Evolutionary conservation across 1,139 yeast species (phyloP), one percentile per base, ranked within the genome.

Genomic region (Saccharomyces hybrid): DNA sequence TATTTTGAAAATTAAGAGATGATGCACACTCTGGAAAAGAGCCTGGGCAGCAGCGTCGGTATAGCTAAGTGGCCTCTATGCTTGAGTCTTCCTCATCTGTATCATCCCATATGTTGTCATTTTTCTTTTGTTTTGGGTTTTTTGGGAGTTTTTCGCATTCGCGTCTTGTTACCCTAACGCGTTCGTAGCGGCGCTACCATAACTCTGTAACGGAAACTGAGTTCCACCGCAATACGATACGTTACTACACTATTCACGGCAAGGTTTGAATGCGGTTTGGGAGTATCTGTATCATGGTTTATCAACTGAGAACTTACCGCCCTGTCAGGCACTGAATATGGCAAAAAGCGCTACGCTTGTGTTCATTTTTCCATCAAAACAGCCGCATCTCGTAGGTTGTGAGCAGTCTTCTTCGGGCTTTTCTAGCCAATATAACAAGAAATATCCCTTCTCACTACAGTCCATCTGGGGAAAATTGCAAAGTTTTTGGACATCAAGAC

Each of bases 71-170:
- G 44, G n/a, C 8, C n/a, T 14, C 14, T 8, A 9, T 2, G n/a
- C 44, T 38, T 2, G 14, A 11, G 16, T 19, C 44, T 38, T 16
- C 42, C 19, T 38, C 44, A 16, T 38, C 44, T 16, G 44, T 19
- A 38, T 38, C 44, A 11, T 38, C 19, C 12, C 19, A 38, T 4
- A 38, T 38, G 44, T 38, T 38, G 44, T 38, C 44, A 38, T 9
- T 38, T 38, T 24, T 38, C 12, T 12, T 38, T 38, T 38, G 44
- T 38, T 38, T 38, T 38, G 44, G 26, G n/a, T 38, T 38, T 38
- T 38, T 19, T 38, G 24, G 44, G 44, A 38, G 44, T 38, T 38
- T 38, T 38, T 38, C 44, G 44, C 44, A 38, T 38, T 38, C 44
- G 44, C 26, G 44, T 38, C 44, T 38, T 16, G 44, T 38, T 38